Conservation (phyloP, 768 basidiomycete species). For the Strobilomyces dryophilus region DNA sequence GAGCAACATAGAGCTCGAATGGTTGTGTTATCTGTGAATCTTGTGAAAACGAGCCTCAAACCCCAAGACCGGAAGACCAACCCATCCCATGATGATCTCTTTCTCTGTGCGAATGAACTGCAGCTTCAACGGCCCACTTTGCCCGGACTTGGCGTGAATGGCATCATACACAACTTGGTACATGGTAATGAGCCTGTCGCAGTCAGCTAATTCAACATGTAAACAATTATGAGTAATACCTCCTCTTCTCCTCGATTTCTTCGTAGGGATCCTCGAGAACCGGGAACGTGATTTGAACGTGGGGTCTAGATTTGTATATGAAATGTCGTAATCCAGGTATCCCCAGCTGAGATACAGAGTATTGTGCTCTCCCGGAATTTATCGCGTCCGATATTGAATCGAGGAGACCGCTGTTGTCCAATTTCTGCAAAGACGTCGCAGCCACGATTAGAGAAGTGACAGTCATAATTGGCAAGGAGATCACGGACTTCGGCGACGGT, state of each 20-base stretch:
- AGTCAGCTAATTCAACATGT: conserved; percentile 7
- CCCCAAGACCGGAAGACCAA: conserved; percentile 35
- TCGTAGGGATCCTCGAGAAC: conserved; percentile 86
- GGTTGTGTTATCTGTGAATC: conserved; percentile 76
- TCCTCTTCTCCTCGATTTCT: conserved; percentile 49
- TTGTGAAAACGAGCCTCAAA: neutral
- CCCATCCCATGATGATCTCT: conserved; percentile 95
- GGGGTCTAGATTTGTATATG: conserved; percentile 84
- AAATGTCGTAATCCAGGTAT: conserved; percentile 93
- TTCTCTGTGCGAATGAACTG: conserved; percentile 82
- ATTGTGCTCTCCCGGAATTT: conserved; percentile 50
- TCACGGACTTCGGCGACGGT: conserved; percentile 51
- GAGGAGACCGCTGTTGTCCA: conserved; percentile 56
- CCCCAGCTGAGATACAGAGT: conserved; percentile 69
- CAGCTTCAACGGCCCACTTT: conserved; percentile 74
- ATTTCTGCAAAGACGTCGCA: conserved; percentile 43
- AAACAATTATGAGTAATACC: conserved; percentile 37
- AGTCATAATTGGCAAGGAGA: neutral
- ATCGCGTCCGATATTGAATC: conserved; percentile 49
- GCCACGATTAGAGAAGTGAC: neutral
- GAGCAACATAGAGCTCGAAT: conserved; percentile 84
- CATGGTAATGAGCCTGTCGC: conserved; percentile 67
- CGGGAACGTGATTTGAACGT: conserved; percentile 88
- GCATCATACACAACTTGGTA: conserved; percentile 88
- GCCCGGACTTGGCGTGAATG: conserved; percentile 87